Evolutionary conservation across 352 stramenopile species (phyloP).

Genomic region (Phytophthora sp.): DNA sequence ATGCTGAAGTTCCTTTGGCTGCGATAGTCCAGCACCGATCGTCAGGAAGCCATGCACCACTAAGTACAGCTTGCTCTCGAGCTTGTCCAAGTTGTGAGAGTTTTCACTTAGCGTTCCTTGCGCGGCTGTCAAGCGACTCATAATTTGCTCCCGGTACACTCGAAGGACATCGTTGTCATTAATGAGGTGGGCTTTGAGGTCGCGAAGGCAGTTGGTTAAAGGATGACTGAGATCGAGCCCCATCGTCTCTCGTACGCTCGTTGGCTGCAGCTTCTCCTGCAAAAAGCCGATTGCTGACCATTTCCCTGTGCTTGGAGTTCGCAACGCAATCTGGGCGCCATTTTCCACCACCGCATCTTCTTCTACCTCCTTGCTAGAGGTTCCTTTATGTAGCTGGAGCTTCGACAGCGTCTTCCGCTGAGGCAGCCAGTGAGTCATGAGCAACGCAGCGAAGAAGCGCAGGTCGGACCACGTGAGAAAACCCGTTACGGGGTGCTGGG

Average conservation of each 20-base stretch:
- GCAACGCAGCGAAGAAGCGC: constrained; percentile 68
- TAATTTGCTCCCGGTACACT: constrained; percentile 52
- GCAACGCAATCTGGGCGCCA: constrained; percentile 52
- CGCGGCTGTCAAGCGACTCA: constrained; percentile 39
- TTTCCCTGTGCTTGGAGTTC: constrained; percentile 28
- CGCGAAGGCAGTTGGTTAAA: constrained; percentile 70
- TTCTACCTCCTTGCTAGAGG: background rate
- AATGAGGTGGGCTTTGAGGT: constrained; percentile 80
- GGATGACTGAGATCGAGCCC: constrained; percentile 68
- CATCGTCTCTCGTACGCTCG: constrained; percentile 59
- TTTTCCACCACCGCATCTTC: constrained; percentile 50
- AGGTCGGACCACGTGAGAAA: constrained; percentile 76
- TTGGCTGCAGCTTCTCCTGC: constrained; percentile 58
- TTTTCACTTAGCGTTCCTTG: constrained; percentile 21
- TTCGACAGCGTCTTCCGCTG: constrained; percentile 52
- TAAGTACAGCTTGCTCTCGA: constrained; percentile 65
- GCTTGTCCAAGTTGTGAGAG: constrained; percentile 27
- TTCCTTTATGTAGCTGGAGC: constrained; percentile 30
- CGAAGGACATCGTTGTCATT: constrained; percentile 71
- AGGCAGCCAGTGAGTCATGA: constrained; percentile 83
- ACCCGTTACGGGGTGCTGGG: constrained; percentile 52
- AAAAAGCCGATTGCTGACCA: constrained; percentile 64
- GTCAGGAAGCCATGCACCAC: constrained; percentile 72
- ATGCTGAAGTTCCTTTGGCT: constrained; percentile 80
- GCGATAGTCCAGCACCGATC: constrained; percentile 75